Evolutionary conservation across 1,284 basidiomycete species (phyloP).

Genomic region (Tetrapyrgos nigripes): DNA sequence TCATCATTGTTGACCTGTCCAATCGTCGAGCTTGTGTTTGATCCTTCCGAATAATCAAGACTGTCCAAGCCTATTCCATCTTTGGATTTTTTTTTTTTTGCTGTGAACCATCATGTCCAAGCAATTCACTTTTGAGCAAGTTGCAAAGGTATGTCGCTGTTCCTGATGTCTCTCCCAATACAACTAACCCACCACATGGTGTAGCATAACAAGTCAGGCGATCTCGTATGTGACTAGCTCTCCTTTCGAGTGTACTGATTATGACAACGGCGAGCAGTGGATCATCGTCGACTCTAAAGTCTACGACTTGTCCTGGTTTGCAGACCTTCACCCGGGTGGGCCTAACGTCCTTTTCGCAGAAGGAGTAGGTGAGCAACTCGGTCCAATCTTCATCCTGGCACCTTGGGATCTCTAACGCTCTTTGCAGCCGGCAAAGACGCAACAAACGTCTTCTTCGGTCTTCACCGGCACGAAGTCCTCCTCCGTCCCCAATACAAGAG

Average conservation of each 20-base stretch:
- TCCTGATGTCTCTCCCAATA: not conserved
- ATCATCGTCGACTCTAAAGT: conserved; percentile 81
- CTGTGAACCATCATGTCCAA: conserved; percentile 39
- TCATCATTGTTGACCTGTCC: too few relatives aligned
- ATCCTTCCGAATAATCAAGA: too few relatives aligned
- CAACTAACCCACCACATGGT: not conserved
- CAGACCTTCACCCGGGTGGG: conserved; percentile 78
- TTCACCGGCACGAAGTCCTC: conserved; percentile 90
- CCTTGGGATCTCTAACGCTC: not conserved
- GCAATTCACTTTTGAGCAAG: conserved; percentile 55
- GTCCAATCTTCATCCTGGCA: not conserved
- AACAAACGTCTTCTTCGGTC: conserved; percentile 89
- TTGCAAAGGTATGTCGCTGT: conserved; percentile 50
- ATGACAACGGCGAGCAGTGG: conserved; percentile 49
- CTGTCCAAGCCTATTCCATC: too few relatives aligned
- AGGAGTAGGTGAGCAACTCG: conserved; percentile 52
- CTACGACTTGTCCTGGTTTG: conserved; percentile 78
- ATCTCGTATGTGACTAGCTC: conserved; percentile 54
- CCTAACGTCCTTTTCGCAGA: conserved; percentile 59
- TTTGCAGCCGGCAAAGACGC: conserved; percentile 73
- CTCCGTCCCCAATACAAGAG: conserved; percentile 82
- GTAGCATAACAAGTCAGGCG: conserved; percentile 80
- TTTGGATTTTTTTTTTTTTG: too few relatives aligned
- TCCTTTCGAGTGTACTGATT: not conserved
- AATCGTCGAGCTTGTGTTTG: too few relatives aligned